phyloP scores from a whole-genome alignment of 2,329 filamentous ascomycete species.

The Coniella lustricola region DNA sequence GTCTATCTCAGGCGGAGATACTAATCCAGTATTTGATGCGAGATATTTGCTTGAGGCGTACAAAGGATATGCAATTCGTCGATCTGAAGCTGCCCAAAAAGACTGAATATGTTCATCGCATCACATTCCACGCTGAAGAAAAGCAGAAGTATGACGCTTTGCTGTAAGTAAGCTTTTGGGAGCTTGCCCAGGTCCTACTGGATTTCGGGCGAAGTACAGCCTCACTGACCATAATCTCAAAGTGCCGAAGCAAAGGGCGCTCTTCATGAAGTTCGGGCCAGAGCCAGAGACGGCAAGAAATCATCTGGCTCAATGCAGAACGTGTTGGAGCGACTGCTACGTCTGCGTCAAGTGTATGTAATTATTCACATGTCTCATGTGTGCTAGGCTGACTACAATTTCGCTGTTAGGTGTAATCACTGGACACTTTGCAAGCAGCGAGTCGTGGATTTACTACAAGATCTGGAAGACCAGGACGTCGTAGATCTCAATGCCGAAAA shows the following conservation, averaged over 20 bases:
- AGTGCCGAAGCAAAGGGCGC: slow-evolving; percentile 69
- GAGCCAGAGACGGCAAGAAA: slow-evolving; percentile 33
- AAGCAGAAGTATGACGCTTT: slow-evolving; percentile 70
- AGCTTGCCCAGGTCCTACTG: not conserved
- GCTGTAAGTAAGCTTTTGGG: too few relatives aligned
- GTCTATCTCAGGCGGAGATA: slow-evolving; percentile 49
- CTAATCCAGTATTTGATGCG: slow-evolving; percentile 71
- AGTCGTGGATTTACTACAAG: slow-evolving; percentile 62
- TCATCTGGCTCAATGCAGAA: slow-evolving; percentile 56
- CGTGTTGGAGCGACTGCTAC: slow-evolving; percentile 73
- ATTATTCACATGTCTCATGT: slow-evolving; percentile 22
- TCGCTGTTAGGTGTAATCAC: slow-evolving; percentile 61
- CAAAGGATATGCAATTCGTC: slow-evolving; percentile 84
- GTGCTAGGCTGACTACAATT: slow-evolving; percentile 15
- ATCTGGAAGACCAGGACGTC: slow-evolving; percentile 60
- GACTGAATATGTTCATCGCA: slow-evolving; percentile 68
- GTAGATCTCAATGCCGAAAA: slow-evolving; percentile 70
- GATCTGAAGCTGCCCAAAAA: slow-evolving; percentile 72
- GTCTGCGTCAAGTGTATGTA: slow-evolving; percentile 65
- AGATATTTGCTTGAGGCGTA: slow-evolving; percentile 72
- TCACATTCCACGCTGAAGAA: slow-evolving; percentile 68
- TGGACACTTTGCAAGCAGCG: slow-evolving; percentile 75
- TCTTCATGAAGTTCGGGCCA: slow-evolving; percentile 51
- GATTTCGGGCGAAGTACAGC: too few relatives aligned
- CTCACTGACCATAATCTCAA: slow-evolving; percentile 3